Conservation (phyloP, 129 eudicot genomes). For the Lonicera japonica region DNA sequence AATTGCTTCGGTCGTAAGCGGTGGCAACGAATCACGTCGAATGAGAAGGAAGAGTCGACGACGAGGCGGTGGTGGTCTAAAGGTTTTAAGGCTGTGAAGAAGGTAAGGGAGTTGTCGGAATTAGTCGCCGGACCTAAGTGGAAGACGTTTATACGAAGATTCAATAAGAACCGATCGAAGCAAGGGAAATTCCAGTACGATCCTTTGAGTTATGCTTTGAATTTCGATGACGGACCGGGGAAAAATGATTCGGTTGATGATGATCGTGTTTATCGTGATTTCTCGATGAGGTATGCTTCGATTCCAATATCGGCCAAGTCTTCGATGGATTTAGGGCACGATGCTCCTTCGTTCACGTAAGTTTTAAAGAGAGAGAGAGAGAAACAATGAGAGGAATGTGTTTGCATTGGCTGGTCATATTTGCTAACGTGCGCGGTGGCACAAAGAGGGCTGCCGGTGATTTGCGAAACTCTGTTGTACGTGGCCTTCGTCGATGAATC, state of each 20-base stretch:
- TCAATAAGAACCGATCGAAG: constrained; percentile 24
- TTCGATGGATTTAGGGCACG: constrained; percentile 32
- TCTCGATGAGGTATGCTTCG: constrained; percentile 34
- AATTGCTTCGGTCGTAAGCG: constrained; percentile 27
- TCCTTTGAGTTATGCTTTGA: constrained; percentile 34
- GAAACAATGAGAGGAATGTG: background rate
- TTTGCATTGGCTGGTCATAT: no score
- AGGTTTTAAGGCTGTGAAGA: constrained; percentile 26
- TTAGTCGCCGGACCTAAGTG: constrained; percentile 50
- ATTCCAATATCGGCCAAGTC: constrained; percentile 19
- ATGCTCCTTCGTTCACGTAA: constrained; percentile 27
- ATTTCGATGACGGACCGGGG: constrained; percentile 39
- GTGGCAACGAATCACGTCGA: constrained; percentile 25
- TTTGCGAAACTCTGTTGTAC: no score
- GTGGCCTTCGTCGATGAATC: no score
- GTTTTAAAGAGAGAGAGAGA: background rate
- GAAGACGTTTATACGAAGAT: constrained; percentile 57
- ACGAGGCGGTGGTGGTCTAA: constrained; percentile 33
- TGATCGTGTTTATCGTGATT: constrained; percentile 17
- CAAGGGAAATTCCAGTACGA: constrained; percentile 41
- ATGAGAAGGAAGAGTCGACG: constrained; percentile 11
- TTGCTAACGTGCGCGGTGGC: background rate
- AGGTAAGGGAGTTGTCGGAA: constrained; percentile 60
- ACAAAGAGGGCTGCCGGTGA: background rate
- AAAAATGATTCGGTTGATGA: constrained; percentile 16